A percentile compares a stretch with the other conserved stretches of the same genome.
phyloP scores from a whole-genome alignment of 139 green algal genomes.

The Chara braunii region DNA sequence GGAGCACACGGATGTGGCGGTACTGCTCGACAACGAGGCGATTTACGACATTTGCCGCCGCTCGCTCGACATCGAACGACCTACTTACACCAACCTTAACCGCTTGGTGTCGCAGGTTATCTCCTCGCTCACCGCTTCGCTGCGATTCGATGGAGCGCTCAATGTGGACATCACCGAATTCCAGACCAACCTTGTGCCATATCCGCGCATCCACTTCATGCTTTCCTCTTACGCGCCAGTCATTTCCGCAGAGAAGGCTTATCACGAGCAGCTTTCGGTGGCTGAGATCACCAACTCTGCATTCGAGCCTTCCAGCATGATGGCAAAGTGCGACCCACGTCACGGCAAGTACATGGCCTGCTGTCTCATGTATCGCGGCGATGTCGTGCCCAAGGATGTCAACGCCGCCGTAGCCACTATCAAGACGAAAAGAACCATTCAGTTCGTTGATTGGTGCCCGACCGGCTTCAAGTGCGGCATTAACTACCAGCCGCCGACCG shows the following conservation, averaged over 20 bases:
- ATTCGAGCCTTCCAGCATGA: slow-evolving; percentile 92
- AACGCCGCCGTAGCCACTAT: slow-evolving; percentile 92
- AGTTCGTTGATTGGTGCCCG: slow-evolving; percentile 98
- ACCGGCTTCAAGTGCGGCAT: slow-evolving; percentile 99
- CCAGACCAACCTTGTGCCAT: slow-evolving; percentile 98
- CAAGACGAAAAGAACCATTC: slow-evolving; percentile 99
- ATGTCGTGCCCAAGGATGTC: slow-evolving; percentile 97
- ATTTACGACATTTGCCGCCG: slow-evolving; percentile 57
- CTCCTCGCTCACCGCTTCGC: slow-evolving; percentile 53
- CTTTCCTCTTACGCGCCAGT: slow-evolving; percentile 93
- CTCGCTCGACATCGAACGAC: slow-evolving; percentile 52
- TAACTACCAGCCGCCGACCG: slow-evolving; percentile 99
- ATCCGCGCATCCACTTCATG: slow-evolving; percentile 99
- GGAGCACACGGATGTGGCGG: slow-evolving; percentile 54
- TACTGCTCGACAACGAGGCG: slow-evolving; percentile 57
- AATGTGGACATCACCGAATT: slow-evolving; percentile 98
- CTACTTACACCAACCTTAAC: slow-evolving; percentile 61
- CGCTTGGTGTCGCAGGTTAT: slow-evolving; percentile 53
- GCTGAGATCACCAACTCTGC: slow-evolving; percentile 95
- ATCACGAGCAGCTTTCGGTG: slow-evolving; percentile 97
- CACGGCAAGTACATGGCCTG: slow-evolving; percentile 94
- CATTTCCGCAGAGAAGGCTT: slow-evolving; percentile 97
- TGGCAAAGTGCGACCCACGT: slow-evolving; percentile 73
- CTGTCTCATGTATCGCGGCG: slow-evolving; percentile 98
- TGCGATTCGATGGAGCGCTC: slow-evolving; percentile 54